Evolutionary conservation across 192 early-diverging fungal species (phyloP).

Genomic region (Podila verticillata): DNA sequence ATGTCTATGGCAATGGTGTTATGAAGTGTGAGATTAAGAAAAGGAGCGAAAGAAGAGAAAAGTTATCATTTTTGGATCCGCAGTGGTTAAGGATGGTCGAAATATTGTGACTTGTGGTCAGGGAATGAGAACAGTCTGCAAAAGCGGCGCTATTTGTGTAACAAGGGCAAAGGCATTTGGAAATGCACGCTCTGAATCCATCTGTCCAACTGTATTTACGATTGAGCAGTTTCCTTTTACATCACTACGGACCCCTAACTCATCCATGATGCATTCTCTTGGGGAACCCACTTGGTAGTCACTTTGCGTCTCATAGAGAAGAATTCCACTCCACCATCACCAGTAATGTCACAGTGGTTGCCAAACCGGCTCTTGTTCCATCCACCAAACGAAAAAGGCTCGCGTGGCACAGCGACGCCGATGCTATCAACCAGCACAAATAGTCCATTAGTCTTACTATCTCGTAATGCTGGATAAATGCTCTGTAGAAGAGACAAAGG

Average conservation of each 20-base stretch:
- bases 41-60: too few species aligned
- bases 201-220: too few species aligned
- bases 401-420: conserved; percentile 56
- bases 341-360: conserved; percentile 73
- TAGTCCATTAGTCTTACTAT: neutral
- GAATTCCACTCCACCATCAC: conserved; percentile 78
- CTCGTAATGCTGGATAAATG: neutral
- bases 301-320: conserved; percentile 78
- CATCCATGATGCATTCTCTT: conserved; percentile 69
- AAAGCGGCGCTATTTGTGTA: too few species aligned
- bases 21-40: too few species aligned
- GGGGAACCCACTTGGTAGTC: conserved; percentile 81
- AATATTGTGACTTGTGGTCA: too few species aligned
- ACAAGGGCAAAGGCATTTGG: too few species aligned
- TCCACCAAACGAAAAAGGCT: conserved; percentile 88
- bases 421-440: conserved; percentile 9
- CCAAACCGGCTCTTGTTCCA: conserved; percentile 77
- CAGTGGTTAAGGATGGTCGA: too few species aligned
- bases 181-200: too few species aligned
- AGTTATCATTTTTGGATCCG: too few species aligned
- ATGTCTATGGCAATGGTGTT: too few species aligned
- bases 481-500: neutral
- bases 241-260: conserved; percentile 24
- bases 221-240: too few species aligned
- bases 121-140: too few species aligned